phyloP scores from a whole-genome alignment of 2,329 filamentous ascomycete species.

The Proliferodiscus dingleyae region DNA sequence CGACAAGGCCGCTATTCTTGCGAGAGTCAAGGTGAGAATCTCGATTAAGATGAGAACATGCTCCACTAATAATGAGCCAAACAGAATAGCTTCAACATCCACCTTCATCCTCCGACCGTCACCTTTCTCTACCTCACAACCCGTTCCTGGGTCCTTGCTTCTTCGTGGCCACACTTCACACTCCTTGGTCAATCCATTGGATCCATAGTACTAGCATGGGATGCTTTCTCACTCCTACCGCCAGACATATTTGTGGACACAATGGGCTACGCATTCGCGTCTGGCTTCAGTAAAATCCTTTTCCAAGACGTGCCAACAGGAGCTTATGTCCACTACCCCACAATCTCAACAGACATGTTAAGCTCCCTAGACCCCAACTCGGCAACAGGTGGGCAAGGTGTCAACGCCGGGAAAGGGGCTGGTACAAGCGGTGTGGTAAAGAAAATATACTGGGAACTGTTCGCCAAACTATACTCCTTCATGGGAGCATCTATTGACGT shows the following conservation, averaged over 20 bases:
- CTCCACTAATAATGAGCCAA: neutral
- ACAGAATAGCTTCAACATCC: slow-evolving; percentile 85
- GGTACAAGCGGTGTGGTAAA: slow-evolving; percentile 70
- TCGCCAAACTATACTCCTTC: slow-evolving; percentile 76
- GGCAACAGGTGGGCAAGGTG: slow-evolving; percentile 56
- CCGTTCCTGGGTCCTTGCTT: slow-evolving; percentile 77
- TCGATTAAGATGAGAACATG: neutral
- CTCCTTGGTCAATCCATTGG: slow-evolving; percentile 91
- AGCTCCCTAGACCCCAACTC: slow-evolving; percentile 66
- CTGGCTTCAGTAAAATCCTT: slow-evolving; percentile 75
- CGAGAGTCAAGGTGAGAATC: slow-evolving; percentile 61
- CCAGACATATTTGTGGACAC: slow-evolving; percentile 96
- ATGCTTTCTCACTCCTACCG: slow-evolving; percentile 85
- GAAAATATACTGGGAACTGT: slow-evolving; percentile 78
- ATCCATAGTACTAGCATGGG: slow-evolving; percentile 80
- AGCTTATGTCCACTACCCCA: slow-evolving; percentile 96
- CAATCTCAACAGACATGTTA: slow-evolving; percentile 97
- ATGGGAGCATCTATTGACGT: slow-evolving; percentile 82
- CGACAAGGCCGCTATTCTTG: slow-evolving; percentile 72
- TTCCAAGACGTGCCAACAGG: slow-evolving; percentile 78
- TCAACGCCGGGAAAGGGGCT: slow-evolving; percentile 77
- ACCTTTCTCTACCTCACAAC: slow-evolving; percentile 89
- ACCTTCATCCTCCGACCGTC: slow-evolving; percentile 75
- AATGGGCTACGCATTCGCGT: slow-evolving; percentile 93
- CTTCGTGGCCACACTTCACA: slow-evolving; percentile 87